A percentile compares a stretch with the other conserved stretches of the same genome.
Evolutionary conservation across 352 stramenopile species (phyloP).

Genomic region (Phytophthora constricta): DNA sequence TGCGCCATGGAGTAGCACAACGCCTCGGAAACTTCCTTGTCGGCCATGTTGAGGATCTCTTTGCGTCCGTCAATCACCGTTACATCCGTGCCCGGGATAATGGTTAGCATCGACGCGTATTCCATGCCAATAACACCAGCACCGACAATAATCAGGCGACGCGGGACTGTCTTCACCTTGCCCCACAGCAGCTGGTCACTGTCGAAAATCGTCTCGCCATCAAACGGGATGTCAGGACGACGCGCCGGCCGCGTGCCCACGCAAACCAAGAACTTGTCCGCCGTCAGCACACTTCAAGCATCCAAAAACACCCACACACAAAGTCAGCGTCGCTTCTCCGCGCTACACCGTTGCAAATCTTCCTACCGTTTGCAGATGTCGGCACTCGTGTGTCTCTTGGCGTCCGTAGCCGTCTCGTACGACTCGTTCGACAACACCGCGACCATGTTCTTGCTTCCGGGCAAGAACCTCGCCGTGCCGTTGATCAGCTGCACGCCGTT

Average conservation of each 20-base stretch:
- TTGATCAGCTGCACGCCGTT: constrained; percentile 85
- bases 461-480: constrained; percentile 81
- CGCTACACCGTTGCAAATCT: neutral
- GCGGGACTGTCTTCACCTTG: constrained; percentile 70
- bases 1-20: constrained; percentile 91
- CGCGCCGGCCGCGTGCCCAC: constrained; percentile 86
- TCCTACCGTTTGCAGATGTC: constrained; percentile 86
- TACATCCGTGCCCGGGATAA: constrained; percentile 89
- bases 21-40: constrained; percentile 87
- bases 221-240: constrained; percentile 84
- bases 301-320: neutral
- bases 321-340: constrained; percentile 2
- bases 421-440: constrained; percentile 86
- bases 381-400: constrained; percentile 70
- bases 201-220: constrained; percentile 87
- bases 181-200: constrained; percentile 89
- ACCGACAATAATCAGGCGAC: constrained; percentile 83
- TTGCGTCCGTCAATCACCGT: constrained; percentile 90
- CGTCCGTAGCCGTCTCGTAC: constrained; percentile 81
- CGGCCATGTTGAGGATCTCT: constrained; percentile 90
- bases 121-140: constrained; percentile 93
- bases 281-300: constrained; percentile 70
- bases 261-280: constrained; percentile 87
- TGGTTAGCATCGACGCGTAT: constrained; percentile 92
- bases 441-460: constrained; percentile 75